Evolutionary conservation across 306 rosid species (phyloP).

Genomic region (Ceratonia siliqua): DNA sequence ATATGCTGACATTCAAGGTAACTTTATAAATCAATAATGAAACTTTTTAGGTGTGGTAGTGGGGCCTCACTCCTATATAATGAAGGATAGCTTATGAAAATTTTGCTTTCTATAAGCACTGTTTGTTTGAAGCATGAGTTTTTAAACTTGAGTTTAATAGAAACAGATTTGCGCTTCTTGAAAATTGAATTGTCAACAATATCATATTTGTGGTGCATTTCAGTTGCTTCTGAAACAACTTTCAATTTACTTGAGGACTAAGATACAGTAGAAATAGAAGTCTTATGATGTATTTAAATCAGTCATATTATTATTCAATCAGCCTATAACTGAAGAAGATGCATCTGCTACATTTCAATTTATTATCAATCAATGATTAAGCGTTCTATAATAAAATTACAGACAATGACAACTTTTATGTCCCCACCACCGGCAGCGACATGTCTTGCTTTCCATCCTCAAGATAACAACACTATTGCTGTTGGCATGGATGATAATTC

Average conservation of each 20-base stretch:
- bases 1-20: slow-evolving; percentile 94
- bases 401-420: slow-evolving; percentile 72
- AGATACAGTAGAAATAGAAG: neutral
- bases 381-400: slow-evolving; percentile 34
- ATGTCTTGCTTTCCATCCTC: slow-evolving; percentile 70
- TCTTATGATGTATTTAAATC: neutral
- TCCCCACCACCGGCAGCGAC: slow-evolving; percentile 80
- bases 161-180: neutral
- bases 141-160: neutral
- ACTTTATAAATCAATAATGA: slow-evolving; percentile 19
- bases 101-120: neutral
- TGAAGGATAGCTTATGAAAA: neutral
- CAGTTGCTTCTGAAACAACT: neutral
- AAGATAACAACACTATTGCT: slow-evolving; percentile 70
- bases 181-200: neutral
- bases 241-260: neutral
- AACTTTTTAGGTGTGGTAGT: neutral
- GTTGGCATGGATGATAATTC: slow-evolving; percentile 68
- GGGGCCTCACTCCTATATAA: neutral
- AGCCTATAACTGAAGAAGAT: neutral
- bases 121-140: neutral
- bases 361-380: slow-evolving; percentile 15
- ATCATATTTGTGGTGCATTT: neutral
- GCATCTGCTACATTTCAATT: neutral
- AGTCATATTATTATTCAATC: neutral